Conservation (phyloP, 176 grass and related monocot species). For the Lolium perenne region DNA sequence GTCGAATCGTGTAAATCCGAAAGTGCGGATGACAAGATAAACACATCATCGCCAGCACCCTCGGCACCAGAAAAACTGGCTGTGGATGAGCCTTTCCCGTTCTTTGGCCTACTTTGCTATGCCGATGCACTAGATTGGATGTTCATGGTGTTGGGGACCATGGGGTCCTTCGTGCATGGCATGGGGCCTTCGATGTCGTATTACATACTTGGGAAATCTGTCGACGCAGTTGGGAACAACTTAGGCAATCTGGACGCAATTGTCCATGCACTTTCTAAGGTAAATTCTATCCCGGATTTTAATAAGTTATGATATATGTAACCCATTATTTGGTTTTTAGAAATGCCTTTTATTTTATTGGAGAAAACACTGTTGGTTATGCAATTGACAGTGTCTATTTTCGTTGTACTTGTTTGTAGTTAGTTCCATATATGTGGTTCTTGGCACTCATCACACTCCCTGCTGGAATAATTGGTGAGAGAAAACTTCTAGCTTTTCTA, state of each 20-base stretch:
- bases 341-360: conserved; percentile 21
- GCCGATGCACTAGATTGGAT: conserved; percentile 60
- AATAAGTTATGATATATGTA: background rate
- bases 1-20: background rate
- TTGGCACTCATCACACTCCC: conserved; percentile 72
- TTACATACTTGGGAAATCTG: conserved; percentile 56
- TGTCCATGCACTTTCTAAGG: conserved; percentile 52
- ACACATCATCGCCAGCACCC: background rate
- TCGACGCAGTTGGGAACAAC: conserved; percentile 57
- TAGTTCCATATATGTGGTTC: conserved; percentile 65
- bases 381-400: conserved; percentile 30
- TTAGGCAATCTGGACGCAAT: conserved; percentile 39
- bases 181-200: conserved; percentile 57
- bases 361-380: conserved; percentile 5
- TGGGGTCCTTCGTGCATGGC: conserved; percentile 61
- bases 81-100: conserved; percentile 29
- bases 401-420: conserved; percentile 40
- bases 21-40: conserved; percentile 27
- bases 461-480: conserved; percentile 64
- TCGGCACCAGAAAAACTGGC: background rate
- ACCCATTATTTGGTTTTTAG: conserved; percentile 9
- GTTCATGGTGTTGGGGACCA: conserved; percentile 55
- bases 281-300: conserved; percentile 5
- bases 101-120: conserved; percentile 58
- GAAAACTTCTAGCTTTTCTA: conserved; percentile 21